Evolutionary conservation across 768 basidiomycete genomes (phyloP), one percentile per base, ranked within the genome.

Genomic region (Serpula lacrymans): DNA sequence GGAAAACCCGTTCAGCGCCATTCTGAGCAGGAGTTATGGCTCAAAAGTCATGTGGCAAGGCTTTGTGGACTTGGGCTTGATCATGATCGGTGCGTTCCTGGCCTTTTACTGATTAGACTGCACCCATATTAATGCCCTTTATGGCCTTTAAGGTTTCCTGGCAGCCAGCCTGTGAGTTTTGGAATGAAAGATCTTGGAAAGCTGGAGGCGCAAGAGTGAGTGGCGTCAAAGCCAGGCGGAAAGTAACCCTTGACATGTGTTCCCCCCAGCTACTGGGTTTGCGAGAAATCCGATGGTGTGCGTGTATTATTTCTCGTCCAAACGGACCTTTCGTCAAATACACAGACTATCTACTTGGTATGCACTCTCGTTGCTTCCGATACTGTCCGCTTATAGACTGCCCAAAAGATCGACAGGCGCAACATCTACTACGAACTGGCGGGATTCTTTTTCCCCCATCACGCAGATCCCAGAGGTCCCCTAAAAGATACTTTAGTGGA

Each of bases 201-300:
- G 57, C 71, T 98, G 29, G 90, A 95, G 64, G 67, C 65, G 13
- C 78, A 85, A 69, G 91, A 98, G 93, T 94, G 61, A 47, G 50
- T 43, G 34, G 12, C 25, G 14, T 18, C n/a, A n/a, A n/a, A n/a
- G n/a, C n/a, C n/a, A n/a, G n/a, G n/a, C n/a, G n/a, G n/a, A n/a
- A n/a, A n/a, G n/a, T n/a, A n/a, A n/a, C n/a, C n/a, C n/a, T 49
- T 50, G 27, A 63, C 35, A 16, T 34, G 12, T 35, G 46, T 40
- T 35, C 34, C 34, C 23, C 20, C 34, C 57, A 97, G 94, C 58
- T 99, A 88, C 63, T 99, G 95, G 95, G 96, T 99, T 30, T 96
- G 93, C 67, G 96, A 99, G 70, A 98, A 98, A 70, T 95, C 91
- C 10, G 96, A 98, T 57, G 96, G 96, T 10, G 60, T 99, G 37